Conservation (phyloP, 2,329 filamentous ascomycete genomes). For the Aspergillus versicolor region DNA sequence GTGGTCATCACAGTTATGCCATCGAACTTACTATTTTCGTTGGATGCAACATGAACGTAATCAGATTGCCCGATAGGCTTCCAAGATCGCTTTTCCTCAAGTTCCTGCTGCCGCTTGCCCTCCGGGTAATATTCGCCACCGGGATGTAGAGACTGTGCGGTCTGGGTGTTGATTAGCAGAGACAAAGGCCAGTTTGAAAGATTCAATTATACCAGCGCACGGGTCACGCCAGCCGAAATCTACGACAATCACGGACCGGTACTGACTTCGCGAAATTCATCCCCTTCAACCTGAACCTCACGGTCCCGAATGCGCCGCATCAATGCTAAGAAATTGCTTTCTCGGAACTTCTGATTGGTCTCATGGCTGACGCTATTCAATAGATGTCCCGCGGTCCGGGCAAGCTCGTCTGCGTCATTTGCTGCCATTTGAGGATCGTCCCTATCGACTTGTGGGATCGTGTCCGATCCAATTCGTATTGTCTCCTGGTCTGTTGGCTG, state of each 20-base stretch:
- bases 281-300: slow-evolving; percentile 71
- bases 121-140: slow-evolving; percentile 48
- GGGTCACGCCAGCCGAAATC: slow-evolving; percentile 35
- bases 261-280: slow-evolving; percentile 54
- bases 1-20: slow-evolving; percentile 13
- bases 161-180: slow-evolving; percentile 39
- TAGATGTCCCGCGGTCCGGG: slow-evolving; percentile 68
- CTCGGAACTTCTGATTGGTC: slow-evolving; percentile 70
- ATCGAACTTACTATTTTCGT: slow-evolving; percentile 27
- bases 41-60: slow-evolving; percentile 6
- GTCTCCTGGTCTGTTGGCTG: slow-evolving; percentile 22
- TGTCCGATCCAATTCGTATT: slow-evolving; percentile 45
- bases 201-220: slow-evolving; percentile 38
- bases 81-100: slow-evolving; percentile 8
- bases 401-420: slow-evolving; percentile 65
- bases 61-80: background rate
- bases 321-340: slow-evolving; percentile 72
- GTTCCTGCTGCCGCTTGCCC: slow-evolving; percentile 17
- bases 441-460: slow-evolving; percentile 37
- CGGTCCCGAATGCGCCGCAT: slow-evolving; percentile 74
- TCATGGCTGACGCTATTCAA: slow-evolving; percentile 69
- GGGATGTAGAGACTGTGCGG: slow-evolving; percentile 46
- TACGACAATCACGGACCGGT: slow-evolving; percentile 40
- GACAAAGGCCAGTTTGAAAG: slow-evolving; percentile 28
- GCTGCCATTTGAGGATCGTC: slow-evolving; percentile 31